A percentile compares a stretch with the other conserved stretches of the same genome.
Evolutionary conservation across 441 rosid species (phyloP).

Genomic region (Isatis lusitanica): DNA sequence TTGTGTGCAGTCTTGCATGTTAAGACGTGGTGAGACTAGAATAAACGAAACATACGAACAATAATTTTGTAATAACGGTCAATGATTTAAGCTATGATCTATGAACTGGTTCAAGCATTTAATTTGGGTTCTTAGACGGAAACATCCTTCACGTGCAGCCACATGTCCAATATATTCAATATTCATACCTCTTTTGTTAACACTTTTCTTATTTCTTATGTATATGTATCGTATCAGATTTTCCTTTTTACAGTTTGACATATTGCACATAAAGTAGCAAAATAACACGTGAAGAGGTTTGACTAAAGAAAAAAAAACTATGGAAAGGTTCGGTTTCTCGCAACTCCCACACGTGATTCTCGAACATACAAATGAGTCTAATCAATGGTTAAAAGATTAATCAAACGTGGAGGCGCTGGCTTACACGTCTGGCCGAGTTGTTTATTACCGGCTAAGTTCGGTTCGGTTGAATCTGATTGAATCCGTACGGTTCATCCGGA

Average conservation of each 20-base stretch:
- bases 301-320: slow-evolving; percentile 12
- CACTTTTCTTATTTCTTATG: background rate
- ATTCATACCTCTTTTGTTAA: slow-evolving; percentile 17
- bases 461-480: background rate
- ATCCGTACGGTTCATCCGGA: background rate
- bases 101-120: slow-evolving; percentile 19
- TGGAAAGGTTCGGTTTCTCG: background rate
- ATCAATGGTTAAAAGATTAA: background rate
- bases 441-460: background rate
- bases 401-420: background rate
- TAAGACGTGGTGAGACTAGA: slow-evolving; percentile 20
- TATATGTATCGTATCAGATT: slow-evolving; percentile 17
- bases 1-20: slow-evolving; percentile 27
- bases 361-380: background rate
- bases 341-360: background rate
- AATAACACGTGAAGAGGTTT: slow-evolving; percentile 24
- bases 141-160: slow-evolving; percentile 37
- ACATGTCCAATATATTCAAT: slow-evolving; percentile 24
- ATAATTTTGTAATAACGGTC: slow-evolving; percentile 26
- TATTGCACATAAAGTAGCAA: background rate
- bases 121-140: slow-evolving; percentile 21
- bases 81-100: slow-evolving; percentile 20
- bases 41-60: background rate
- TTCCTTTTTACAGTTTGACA: slow-evolving; percentile 5
- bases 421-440: background rate